Base-by-base conservation (phyloP, 2,329 filamentous ascomycete genomes). In the Cryoendolithus antarcticus region DNA sequence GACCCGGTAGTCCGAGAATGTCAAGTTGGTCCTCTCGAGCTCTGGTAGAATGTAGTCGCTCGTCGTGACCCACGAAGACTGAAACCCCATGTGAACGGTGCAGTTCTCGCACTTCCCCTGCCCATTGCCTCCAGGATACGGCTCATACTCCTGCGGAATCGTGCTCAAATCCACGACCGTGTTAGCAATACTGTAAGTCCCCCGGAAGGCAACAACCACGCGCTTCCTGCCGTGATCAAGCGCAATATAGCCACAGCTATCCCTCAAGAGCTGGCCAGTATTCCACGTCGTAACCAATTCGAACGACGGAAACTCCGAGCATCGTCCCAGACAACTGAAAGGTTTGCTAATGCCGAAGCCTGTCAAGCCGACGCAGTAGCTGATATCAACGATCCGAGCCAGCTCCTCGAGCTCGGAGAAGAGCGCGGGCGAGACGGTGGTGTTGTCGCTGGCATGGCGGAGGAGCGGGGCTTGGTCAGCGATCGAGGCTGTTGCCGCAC, bases 201-300 rank as follows among this genome's bases (percentile, higher is more conserved):
- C 91, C 34, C 91, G 78, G 54, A 96, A 96, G 6, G 86, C 88
- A 30, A 96, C 74, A 34, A 96, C 69, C 41, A 98, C 82, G 42
- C 78, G 71, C 34, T 71, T 69, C 12, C 64, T 58, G 4, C 64
- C 66, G 55, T 93, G 82, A 46, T 91, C 88, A n/a, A 96, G 66
- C 0, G 84, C 88, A 41, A 96, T 78, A 62, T 93, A 98, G 44
- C 91, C 91, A 60, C 86, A 95, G 49, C 84, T 93, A 61, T 96
- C 91, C 44, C 80, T 82, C 53, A 95, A 70, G 24, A 95, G 67
- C 8, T 80, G 71, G 0, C 91, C 91, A 0, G 91, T 95, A 55
- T 93, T 88, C 82, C 86, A 98, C 8, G 86, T 84, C 30, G 72
- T 78, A 43, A 91, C 69, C 27, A 98, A 71, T 45, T 85, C 79